A percentile compares a stretch with the other conserved stretches of the same genome.
phyloP scores from a whole-genome alignment of 2,329 filamentous ascomycete genomes.

The Verticillium longisporum region DNA sequence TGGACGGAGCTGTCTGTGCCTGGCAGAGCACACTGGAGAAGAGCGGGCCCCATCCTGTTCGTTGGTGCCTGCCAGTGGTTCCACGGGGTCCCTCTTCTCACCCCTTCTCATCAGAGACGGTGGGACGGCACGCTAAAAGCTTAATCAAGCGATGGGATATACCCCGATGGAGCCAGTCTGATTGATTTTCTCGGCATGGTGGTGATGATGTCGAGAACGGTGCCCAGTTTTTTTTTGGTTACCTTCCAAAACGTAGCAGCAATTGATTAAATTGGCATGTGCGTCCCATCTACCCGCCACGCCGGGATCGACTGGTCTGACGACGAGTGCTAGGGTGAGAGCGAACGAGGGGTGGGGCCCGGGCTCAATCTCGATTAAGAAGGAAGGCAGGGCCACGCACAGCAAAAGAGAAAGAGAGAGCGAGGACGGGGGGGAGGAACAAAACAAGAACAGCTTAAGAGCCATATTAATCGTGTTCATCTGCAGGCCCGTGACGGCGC shows the following conservation, averaged over 20 bases:
- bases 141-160: neutral
- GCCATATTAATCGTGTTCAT: neutral
- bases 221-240: no score
- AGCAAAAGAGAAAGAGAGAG: no score
- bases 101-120: neutral
- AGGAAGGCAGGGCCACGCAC: neutral
- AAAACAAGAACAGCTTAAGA: neutral
- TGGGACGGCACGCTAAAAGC: neutral
- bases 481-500: neutral
- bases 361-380: neutral
- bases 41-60: no score
- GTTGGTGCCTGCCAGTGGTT: neutral
- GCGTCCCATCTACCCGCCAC: neutral
- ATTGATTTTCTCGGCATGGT: neutral
- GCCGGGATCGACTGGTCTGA: neutral
- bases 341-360: neutral
- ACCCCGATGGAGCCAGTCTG: neutral
- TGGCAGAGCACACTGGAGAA: neutral
- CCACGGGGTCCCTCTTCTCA: neutral
- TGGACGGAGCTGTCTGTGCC: neutral
- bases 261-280: no score
- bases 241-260: no score
- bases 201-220: no score
- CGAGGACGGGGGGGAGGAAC: no score
- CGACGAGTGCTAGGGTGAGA: neutral